Base-by-base conservation (phyloP, 2,329 filamentous ascomycete genomes). In the Aspergillus glaucus region DNA sequence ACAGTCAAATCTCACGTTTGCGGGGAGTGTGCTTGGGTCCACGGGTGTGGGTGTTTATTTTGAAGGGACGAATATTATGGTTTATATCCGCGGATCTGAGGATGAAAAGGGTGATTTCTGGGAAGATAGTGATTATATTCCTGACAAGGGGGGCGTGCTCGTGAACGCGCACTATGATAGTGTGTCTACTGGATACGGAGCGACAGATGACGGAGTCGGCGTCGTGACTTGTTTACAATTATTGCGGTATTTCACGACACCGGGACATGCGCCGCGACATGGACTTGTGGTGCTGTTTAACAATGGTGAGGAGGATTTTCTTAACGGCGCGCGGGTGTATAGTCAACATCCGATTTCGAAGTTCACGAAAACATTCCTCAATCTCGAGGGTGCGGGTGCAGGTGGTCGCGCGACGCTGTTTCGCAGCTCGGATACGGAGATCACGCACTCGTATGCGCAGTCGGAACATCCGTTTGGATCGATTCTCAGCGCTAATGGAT, bases 131-230 rank as follows among this genome's bases (percentile, higher is more conserved):
- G 68, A 71, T 49, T 73, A 73, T 53, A 69, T 72, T 52, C 75
- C 76, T 19, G 76, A 40, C 8, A 40, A 81, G 52, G 86, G 87
- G 15, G 88, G 90, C 28, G 89, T 95, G 15, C 78, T 98, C 41
- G 87, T 97, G 57, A 97, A 96, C 66, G 91, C 92, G 15, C 93
- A 97, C 65, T 95, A 93, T 63, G 93, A 95, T 70, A 91, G 87
- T 50, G 93, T 97, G 5, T 88, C 90, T 12, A 95, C 90, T 2
- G 91, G 89, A 1, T 95, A 84, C 58, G 93, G 93, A 43, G 91
- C 93, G 14, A 97, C 93, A 2, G 93, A 98, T 62, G 88, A 96
- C 67, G 93, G 92, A 6, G 84, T 95, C 53, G 90, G 90, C 24
- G 88, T 94, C 19, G 82, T 95, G n/a, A 86, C 86, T 0, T 75